Conservation (phyloP, 2,329 filamentous ascomycete species). For the Furcasterigmium furcatum region DNA sequence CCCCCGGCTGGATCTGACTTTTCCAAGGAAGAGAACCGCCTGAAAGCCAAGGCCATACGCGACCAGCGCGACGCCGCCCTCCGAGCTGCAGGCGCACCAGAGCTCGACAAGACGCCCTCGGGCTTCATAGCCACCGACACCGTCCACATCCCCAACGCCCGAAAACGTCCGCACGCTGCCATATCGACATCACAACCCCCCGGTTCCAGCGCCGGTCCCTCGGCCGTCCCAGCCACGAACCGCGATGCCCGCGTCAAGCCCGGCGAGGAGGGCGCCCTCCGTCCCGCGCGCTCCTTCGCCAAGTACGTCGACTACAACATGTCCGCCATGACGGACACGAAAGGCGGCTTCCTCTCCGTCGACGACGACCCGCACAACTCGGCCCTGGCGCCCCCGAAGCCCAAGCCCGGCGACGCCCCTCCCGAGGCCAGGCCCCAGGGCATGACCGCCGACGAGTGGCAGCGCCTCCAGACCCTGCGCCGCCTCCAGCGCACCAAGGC, state of each 20-base stretch:
- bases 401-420: constrained; percentile 26
- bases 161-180: constrained; percentile 69
- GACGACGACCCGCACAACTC: constrained; percentile 91
- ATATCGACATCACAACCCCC: constrained; percentile 40
- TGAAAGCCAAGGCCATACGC: constrained; percentile 84
- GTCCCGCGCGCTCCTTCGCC: constrained; percentile 81
- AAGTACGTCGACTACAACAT: constrained; percentile 98
- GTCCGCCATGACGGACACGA: constrained; percentile 96
- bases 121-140: constrained; percentile 70
- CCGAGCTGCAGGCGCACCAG: constrained; percentile 38
- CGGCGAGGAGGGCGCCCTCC: constrained; percentile 48
- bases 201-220: constrained; percentile 15
- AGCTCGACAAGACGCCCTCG: constrained; percentile 51
- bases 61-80: constrained; percentile 67
- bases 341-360: constrained; percentile 87
- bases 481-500: constrained; percentile 70
- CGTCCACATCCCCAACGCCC: constrained; percentile 52
- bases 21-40: constrained; percentile 75
- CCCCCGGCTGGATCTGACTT: constrained; percentile 12
- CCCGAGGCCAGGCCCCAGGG: constrained; percentile 66
- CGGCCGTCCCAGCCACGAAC: constrained; percentile 50
- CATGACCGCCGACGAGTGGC: constrained; percentile 92
- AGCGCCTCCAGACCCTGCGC: constrained; percentile 71
- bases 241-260: constrained; percentile 62
- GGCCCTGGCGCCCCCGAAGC: constrained; percentile 50